Base-by-base conservation (phyloP, 2,329 filamentous ascomycete genomes). In the Beauveria caledonica region DNA sequence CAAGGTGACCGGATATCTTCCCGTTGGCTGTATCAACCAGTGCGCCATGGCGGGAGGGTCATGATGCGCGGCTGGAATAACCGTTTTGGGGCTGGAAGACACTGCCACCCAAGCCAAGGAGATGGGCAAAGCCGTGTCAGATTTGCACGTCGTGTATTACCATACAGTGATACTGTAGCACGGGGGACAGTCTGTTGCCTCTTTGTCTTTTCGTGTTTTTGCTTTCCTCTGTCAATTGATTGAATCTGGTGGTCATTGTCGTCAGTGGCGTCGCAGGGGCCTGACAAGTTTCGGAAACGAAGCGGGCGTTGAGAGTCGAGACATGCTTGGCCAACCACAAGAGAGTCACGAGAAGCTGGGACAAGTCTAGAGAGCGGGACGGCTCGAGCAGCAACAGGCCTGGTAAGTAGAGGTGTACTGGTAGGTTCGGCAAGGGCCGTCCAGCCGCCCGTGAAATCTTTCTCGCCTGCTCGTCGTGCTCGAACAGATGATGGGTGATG, bases 1-100 rank as follows among this genome's bases (percentile, higher is more conserved):
- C 59, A 48, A 40, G 11, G 17, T 44, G 56, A 36, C 59, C 59
- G 59, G 59, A 27, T 60, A 60, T 60, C 59, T 60, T 60, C 59
- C 59, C 52, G 59, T 60, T 60, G 59, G 59, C 45, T 23, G 44
- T 11, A 45, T 42, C 36, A 45, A 58, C 33, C n/a, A 25, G 33
- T 33, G 56, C 48, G 17, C 36, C 56, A 52, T 36, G 57, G 29
- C 21, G 15, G 29, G 40, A 45, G 49, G 48, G 40, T 53, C 48
- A 29, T 59, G 57, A 52, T 52, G 48, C 36, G 57, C 57, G 49
- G 57, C 49, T 59, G 49, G 27, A 59, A 45, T 53, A 53, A 52
- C 57, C 49, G 40, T 46, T 59, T 59, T 53, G 48, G 49, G 48
- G 57, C 57, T 25, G 42, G n/a, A 48, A 48, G 25, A n/a, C n/a